Evolutionary conservation across 495 filamentous ascomycete species (phyloP).

Genomic region (Delitschia confertaspora): DNA sequence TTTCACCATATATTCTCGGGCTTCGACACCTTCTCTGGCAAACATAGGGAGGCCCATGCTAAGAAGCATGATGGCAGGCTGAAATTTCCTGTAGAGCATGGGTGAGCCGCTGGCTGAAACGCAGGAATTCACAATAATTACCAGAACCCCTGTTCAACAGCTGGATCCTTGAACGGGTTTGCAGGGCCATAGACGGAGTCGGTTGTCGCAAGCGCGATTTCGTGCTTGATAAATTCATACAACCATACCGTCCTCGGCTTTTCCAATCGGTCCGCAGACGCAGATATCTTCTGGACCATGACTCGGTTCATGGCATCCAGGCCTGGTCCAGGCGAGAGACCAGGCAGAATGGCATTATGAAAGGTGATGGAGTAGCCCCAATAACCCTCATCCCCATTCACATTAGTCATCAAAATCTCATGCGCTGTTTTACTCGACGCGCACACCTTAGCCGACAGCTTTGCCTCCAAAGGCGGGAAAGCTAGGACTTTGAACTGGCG

Average conservation of each 20-base stretch:
- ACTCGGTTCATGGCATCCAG: slow-evolving; percentile 38
- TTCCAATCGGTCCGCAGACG: slow-evolving; percentile 18
- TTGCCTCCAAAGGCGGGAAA: slow-evolving; percentile 36
- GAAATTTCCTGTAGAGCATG: slow-evolving; percentile 36
- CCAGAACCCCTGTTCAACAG: slow-evolving; percentile 40
- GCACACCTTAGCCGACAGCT: slow-evolving; percentile 31
- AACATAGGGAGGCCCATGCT: slow-evolving; percentile 24
- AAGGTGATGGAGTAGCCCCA: slow-evolving; percentile 32
- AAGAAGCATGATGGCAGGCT: slow-evolving; percentile 37
- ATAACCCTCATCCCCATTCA: slow-evolving; percentile 30
- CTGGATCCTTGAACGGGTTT: slow-evolving; percentile 42
- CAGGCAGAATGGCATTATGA: slow-evolving; percentile 29
- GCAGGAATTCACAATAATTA: slow-evolving; percentile 21
- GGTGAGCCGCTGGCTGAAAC: background rate
- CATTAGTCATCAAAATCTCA: slow-evolving; percentile 28
- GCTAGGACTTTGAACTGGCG: slow-evolving; percentile 33
- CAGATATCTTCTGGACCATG: slow-evolving; percentile 32
- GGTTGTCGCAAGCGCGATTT: slow-evolving; percentile 44
- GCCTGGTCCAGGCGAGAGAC: slow-evolving; percentile 30
- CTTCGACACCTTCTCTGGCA: slow-evolving; percentile 34
- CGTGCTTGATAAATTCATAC: slow-evolving; percentile 36
- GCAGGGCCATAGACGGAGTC: slow-evolving; percentile 41
- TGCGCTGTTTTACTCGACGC: slow-evolving; percentile 30
- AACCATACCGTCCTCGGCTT: slow-evolving; percentile 11
- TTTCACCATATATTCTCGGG: slow-evolving; percentile 32